A percentile compares a stretch with the other conserved stretches of the same genome.
Conservation (phyloP, 2,329 filamentous ascomycete species). For the Ciborinia camelliae region DNA sequence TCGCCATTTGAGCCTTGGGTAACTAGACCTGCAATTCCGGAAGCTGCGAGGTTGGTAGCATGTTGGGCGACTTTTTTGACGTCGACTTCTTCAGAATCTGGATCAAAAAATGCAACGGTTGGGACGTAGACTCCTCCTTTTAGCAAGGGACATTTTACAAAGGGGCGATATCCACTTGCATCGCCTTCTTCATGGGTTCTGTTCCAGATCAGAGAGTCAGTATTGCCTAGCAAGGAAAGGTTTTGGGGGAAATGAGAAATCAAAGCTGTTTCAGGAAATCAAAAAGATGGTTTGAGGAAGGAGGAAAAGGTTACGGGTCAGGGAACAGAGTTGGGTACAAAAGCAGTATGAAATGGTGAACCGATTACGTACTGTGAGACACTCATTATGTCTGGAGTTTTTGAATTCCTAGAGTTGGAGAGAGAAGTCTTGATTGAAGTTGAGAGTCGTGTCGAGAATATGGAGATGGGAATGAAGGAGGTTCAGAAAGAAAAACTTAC, state of each 20-base stretch:
- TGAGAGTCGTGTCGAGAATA: neutral
- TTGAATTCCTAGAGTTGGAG: no score
- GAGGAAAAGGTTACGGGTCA: no score
- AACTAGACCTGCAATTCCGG: slow-evolving; percentile 34
- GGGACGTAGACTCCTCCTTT: slow-evolving; percentile 51
- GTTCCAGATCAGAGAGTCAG: no score
- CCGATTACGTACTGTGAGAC: no score
- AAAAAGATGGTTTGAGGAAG: no score
- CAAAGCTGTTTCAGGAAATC: no score
- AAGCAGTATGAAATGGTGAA: no score
- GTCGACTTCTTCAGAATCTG: slow-evolving; percentile 23
- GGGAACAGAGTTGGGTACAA: no score
- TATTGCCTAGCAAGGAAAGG: no score
- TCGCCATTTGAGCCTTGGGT: slow-evolving; percentile 47
- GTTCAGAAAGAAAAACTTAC: neutral
- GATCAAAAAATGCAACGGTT: slow-evolving; percentile 46
- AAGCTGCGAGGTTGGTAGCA: slow-evolving; percentile 52
- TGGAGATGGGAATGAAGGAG: neutral
- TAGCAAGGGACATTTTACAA: no score
- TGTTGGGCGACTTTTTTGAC: slow-evolving; percentile 17
- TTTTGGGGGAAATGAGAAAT: no score
- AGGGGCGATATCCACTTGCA: slow-evolving; percentile 18
- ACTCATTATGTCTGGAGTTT: neutral
- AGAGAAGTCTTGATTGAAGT: neutral
- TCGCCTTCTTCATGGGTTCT: no score